Base-by-base conservation (phyloP, 2,329 filamentous ascomycete genomes). In the Cercospora janseana region DNA sequence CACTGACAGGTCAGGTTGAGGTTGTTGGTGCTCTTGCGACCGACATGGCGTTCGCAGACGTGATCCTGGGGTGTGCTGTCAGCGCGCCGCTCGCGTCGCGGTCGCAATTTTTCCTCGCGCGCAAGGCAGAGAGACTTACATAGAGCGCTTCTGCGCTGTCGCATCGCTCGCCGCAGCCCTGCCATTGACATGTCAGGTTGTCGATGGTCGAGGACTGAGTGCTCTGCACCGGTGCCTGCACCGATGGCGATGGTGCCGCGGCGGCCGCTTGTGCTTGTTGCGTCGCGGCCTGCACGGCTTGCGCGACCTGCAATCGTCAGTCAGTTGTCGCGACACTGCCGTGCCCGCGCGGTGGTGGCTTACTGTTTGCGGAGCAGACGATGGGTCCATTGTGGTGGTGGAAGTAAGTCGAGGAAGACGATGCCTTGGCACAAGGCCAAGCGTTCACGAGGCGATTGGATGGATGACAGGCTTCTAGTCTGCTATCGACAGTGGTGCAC, bases 11-110 rank as follows among this genome's bases (percentile, higher is more conserved):
- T 96, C 69, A 98, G 74, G 72, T 93, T 97, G 66, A 98, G 79
- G 74, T 98, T 98, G 77, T 97, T 97, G 67, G 93, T 98, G 76
- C 88, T 95, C 79, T 98, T 98, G 73, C 93, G 89, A 59, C 93
- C 93, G 69, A 98, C 91, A 78, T 98, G 93, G 66, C 90, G 88
- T 70, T 97, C 93, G 73, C 93, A 97, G 61, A 98, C 91, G 72
- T 98, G 93, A 65, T 97, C 92, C 91, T 97, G 64, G 31, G 27
- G 15, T 16, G 29, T 9, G 13, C 24, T 13, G 13, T 47, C 7
- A 40, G 54, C 44, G 16, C 49, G 53, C 42, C 20, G 26, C 42
- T 35, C 24, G 13, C 24, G 23, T 35, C 43, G 12, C 7, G 18
- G 37, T 41, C 27, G 18, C 35, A 29, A 13, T 10, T n/a, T 10